Base-by-base conservation (phyloP, 352 stramenopile genomes). In the Globisporangium polare region DNA sequence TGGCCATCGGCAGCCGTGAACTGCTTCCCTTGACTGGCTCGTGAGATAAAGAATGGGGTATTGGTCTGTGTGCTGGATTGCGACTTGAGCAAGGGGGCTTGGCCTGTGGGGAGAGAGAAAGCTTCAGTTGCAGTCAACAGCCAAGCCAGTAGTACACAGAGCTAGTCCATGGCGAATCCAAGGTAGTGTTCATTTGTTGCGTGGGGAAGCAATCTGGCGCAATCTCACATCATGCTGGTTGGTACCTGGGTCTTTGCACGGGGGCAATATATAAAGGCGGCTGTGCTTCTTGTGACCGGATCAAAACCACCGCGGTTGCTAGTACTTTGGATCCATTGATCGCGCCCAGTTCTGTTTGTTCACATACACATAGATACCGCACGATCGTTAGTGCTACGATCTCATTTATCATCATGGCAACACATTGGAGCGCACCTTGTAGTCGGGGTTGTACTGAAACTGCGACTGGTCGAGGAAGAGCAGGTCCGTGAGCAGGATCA, bases 361-460 rank as follows among this genome's bases (percentile, higher is more conserved):
- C 41, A 43, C 29, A 45, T n/a, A 15, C 27, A 22, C 53, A 27
- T 27, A n/a, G n/a, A 53, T 37, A 46, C 3, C n/a, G 20, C 22
- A 53, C 29, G 26, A 20, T 20, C 31, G 55, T 53, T 22, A 45
- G 39, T 39, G 5, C 22, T 18, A 62, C 20, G 26, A n/a, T 15
- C 3, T 31, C 5, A 18, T 15, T 5, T 26, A 18, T 3, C 10
- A 56, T 12, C 3, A 12, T 39, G 17, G 5, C 42, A 20, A 18
- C 49, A 26, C 7, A 17, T 15, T 13, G 2, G n/a, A 27, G n/a
- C 27, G 51, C 53, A 93, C 83, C 78, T 93, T 93, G 75, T 93
- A 93, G 71, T 93, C 80, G 7, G 84, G 81, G 45, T 93, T 87
- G 72, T 82, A 93, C 59, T 90, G 81, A 67, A 93, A 93, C 66